phyloP scores from a whole-genome alignment of 805 yeast genomes.

The Myxozyma kluyveri region DNA sequence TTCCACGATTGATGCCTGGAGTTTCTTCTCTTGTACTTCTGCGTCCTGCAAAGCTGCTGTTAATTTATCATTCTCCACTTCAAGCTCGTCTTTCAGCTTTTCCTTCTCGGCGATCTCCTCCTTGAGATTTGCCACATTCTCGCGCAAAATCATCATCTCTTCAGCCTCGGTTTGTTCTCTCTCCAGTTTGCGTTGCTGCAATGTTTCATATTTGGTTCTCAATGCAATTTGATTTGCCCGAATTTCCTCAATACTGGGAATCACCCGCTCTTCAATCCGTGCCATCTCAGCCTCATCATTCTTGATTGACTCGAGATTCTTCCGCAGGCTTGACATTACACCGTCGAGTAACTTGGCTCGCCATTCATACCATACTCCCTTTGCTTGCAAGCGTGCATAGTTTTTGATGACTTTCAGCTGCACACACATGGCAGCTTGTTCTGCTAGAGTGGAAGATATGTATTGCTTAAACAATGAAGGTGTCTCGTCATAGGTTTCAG shows the following conservation, averaged over 20 bases:
- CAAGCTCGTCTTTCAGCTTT: neutral
- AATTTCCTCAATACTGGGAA: constrained; percentile 17
- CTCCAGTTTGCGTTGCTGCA: constrained; percentile 21
- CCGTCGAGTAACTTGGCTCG: constrained; percentile 51
- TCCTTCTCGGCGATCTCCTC: constrained; percentile 9
- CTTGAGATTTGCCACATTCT: constrained; percentile 19
- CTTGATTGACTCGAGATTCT: constrained; percentile 28
- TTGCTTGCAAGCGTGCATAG: constrained; percentile 52
- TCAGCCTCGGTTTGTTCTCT: constrained; percentile 26
- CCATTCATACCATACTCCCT: constrained; percentile 63
- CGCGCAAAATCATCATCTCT: constrained; percentile 21
- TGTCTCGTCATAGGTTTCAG: constrained; percentile 47
- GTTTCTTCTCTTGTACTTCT: constrained; percentile 14
- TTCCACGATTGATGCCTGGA: constrained; percentile 22
- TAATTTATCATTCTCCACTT: constrained; percentile 6
- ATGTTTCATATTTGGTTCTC: constrained; percentile 22
- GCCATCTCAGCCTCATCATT: constrained; percentile 26
- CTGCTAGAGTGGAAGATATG: constrained; percentile 42
- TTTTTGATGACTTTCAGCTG: constrained; percentile 52
- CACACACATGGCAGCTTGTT: constrained; percentile 45
- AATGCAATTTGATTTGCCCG: constrained; percentile 22
- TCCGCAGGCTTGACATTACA: constrained; percentile 38
- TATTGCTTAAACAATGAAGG: constrained; percentile 53
- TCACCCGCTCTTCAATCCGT: constrained; percentile 13
- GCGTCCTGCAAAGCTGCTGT: constrained; percentile 15